Evolutionary conservation across 2,329 filamentous ascomycete genomes (phyloP).

Genomic region (Monilinia laxa): DNA sequence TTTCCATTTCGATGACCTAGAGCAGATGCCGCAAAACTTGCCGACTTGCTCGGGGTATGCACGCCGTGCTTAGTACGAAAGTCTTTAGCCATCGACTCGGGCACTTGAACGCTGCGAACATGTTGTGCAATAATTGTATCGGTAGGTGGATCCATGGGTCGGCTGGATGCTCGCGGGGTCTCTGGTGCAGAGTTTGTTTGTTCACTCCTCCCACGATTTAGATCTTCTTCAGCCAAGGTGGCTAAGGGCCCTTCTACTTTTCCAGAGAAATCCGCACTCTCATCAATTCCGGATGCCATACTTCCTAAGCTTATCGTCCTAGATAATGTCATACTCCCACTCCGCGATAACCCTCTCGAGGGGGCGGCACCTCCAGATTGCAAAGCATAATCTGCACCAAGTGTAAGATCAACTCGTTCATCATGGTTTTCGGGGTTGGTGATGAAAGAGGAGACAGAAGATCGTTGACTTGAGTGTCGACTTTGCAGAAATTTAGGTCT

Average conservation of each 20-base stretch:
- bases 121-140: slow-evolving; percentile 88
- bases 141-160: slow-evolving; percentile 64
- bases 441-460: slow-evolving; percentile 59
- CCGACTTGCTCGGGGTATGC: slow-evolving; percentile 55
- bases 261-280: slow-evolving; percentile 41
- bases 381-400: slow-evolving; percentile 76
- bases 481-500: slow-evolving; percentile 59
- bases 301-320: slow-evolving; percentile 85
- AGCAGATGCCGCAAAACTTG: slow-evolving; percentile 50
- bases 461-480: slow-evolving; percentile 54
- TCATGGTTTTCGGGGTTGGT: slow-evolving; percentile 55
- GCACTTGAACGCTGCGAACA: slow-evolving; percentile 85
- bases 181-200: slow-evolving; percentile 50
- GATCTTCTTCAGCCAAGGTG: slow-evolving; percentile 59
- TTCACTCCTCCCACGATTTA: slow-evolving; percentile 48
- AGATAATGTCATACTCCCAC: slow-evolving; percentile 58
- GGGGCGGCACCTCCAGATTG: slow-evolving; percentile 77
- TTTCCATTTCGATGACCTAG: slow-evolving; percentile 56
- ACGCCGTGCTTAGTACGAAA: slow-evolving; percentile 75
- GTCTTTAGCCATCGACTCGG: slow-evolving; percentile 81
- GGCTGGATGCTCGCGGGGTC: slow-evolving; percentile 66
- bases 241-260: slow-evolving; percentile 51
- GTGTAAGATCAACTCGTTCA: slow-evolving; percentile 65
- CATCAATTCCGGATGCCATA: slow-evolving; percentile 74
- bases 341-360: slow-evolving; percentile 50